phyloP scores from a whole-genome alignment of 208 protist genomes.

The Leishmania mexicana region DNA sequence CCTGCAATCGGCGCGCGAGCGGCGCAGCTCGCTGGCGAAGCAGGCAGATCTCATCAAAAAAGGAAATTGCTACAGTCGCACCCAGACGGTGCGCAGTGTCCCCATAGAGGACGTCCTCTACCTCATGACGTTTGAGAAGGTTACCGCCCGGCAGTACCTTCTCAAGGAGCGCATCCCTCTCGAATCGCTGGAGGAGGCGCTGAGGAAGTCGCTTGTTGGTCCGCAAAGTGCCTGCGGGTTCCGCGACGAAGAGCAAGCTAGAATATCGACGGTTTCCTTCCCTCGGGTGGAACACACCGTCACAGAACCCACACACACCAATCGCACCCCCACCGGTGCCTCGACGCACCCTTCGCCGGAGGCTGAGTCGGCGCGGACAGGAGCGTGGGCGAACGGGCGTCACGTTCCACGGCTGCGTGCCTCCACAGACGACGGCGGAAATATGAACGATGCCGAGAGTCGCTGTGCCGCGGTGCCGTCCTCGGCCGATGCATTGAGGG shows the following conservation, averaged over 20 bases:
- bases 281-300: not conserved
- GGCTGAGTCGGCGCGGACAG: conserved; percentile 9
- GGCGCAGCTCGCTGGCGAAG: conserved; percentile 30
- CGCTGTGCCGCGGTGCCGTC: not conserved
- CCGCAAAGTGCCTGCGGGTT: not conserved
- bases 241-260: not conserved
- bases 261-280: not conserved
- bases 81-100: conserved; percentile 28
- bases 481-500: not conserved
- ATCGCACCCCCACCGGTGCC: not conserved
- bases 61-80: conserved; percentile 30
- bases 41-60: conserved; percentile 34
- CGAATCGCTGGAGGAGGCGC: conserved; percentile 16
- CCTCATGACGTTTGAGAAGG: conserved; percentile 33
- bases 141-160: conserved; percentile 30
- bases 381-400: conserved; percentile 5
- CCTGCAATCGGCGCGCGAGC: conserved; percentile 29
- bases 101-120: conserved; percentile 30
- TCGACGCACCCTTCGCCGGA: not conserved
- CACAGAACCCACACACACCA: not conserved
- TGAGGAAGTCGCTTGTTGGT: not conserved
- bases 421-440: not conserved
- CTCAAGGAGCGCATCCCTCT: conserved; percentile 19
- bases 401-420: conserved; percentile 2
- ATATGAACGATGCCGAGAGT: not conserved